Evolutionary conservation across 805 yeast genomes (phyloP), one percentile per base, ranked within the genome.

Genomic region (Candida palmyrensis): DNA sequence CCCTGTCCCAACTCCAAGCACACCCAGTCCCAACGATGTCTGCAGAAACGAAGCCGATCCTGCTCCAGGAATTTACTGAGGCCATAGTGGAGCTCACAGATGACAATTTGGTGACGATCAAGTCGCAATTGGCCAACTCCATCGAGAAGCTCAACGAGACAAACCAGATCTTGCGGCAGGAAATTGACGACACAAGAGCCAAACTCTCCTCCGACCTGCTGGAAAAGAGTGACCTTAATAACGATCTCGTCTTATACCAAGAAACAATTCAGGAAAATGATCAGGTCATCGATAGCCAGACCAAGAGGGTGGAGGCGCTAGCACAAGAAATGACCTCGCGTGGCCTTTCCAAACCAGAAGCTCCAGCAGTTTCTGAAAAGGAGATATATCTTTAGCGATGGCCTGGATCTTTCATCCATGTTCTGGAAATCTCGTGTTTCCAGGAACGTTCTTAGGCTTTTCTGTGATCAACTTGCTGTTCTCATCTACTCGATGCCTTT

Each of bases 231-330:
- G 46, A 39, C 23, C 59, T 60, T 14, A 59, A 56, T 4, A 62
- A 62, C 9, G 86, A 80, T 45, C 47, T 60, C n/a, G 51, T 57
- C 11, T 47, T 82, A 11, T 81, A 72, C 53, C 49, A 44, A 5
- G 81, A 75, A n/a, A 67, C 79, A 7, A 63, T 79, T 12, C 44
- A 48, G 6, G 89, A 81, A 42, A 82, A 82, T 49, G 54, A 61
- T 9, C 48, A 51, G 3, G 82, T 79, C n/a, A 57, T 79, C 15
- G 44, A 51, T 2, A 78, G 73, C 45, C 80, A 79, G 47, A 38
- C 49, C 8, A 59, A 62, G 21, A 56, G 82, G 37, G 47, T 77
- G 3, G 57, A 53, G 3, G 64, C 66, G 0, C 47, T 79, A 13
- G 60, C 66, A 20, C 48, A 57, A 13, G 85, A 80, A 47, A 55